Percentiles rank a stretch among this genome's conserved stretches.
These are phyloP conservation scores for Trichosporon inkin DNA, from an alignment of 1,284 basidiomycete genomes.

Conservation along the genomic window DNA sequence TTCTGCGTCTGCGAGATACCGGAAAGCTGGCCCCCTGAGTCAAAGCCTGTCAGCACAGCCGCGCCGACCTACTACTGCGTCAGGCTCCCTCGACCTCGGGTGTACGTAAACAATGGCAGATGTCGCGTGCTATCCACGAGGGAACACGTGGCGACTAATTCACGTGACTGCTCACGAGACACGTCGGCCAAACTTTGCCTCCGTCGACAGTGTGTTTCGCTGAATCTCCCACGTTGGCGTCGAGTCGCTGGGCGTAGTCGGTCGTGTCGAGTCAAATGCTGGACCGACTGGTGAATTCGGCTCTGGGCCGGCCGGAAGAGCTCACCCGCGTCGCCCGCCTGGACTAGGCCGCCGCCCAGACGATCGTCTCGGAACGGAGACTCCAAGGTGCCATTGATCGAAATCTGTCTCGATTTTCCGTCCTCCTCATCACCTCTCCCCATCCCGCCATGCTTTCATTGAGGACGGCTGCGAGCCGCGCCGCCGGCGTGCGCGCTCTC, in stretches of 20 bases:
- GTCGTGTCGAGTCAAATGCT: constrained; percentile 4
- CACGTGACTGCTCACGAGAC: background rate
- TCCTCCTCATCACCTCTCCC: background rate
- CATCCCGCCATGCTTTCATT: constrained; percentile 13
- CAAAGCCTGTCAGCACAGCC: no score
- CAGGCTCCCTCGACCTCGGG: no score
- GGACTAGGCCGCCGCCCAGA: background rate
- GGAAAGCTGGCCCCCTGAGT: no score
- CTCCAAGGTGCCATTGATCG: background rate
- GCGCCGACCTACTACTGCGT: no score
- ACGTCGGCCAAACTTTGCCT: constrained; percentile 6
- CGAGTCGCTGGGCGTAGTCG: background rate
- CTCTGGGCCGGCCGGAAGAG: constrained; percentile 6
- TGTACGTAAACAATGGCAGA: no score
- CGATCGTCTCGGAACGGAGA: background rate
- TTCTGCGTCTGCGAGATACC: no score
- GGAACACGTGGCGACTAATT: background rate
- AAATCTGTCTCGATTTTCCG: constrained; percentile 1
- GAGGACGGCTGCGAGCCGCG: constrained; percentile 12
- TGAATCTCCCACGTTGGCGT: background rate
- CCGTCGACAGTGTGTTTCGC: background rate
- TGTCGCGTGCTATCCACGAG: background rate
- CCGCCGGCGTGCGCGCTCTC: constrained; percentile 15
- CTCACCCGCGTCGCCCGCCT: constrained; percentile 6
- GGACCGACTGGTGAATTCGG: no score